Base-by-base conservation (phyloP, 1,284 basidiomycete genomes). In the Cutaneotrichosporon arboriforme region DNA sequence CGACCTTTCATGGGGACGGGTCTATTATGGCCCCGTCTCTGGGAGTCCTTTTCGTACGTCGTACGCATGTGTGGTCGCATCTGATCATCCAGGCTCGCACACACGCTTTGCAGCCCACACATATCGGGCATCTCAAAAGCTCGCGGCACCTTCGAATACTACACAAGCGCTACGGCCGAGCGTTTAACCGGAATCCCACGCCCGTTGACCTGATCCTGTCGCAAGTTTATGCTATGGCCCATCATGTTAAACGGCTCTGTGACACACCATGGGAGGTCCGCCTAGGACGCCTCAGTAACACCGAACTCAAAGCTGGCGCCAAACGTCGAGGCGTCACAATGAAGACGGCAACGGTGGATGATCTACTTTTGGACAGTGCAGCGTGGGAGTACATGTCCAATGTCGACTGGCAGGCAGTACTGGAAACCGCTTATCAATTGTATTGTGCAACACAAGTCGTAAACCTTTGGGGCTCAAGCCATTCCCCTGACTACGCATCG, bases 361-460 rank as follows among this genome's bases (percentile, higher is more conserved):
- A 60, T 50, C 51, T 55, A n/a, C 21, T 42, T 8, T 52, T 60
- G 37, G 51, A 52, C 21, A 15, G 39, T 7, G 45, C 37, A 3
- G 36, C 37, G 3, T 60, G 58, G 58, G 21, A 33, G 1, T 54
- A 47, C 38, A 49, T 60, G 21, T n/a, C 38, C 12, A 33, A 14
- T 12, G 44, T 60, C 13, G 46, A 63, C 18, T 69, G 65, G 64
- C 46, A 55, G 18, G 22, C 52, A n/a, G 58, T 58, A 0, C 40
- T 71, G 8, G 54, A 55, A 4, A 46, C 51, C 14, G 62, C 60
- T 0, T 62, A 60, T 46, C 47, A 61, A 4, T 55, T 71, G 5
- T 68, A 61, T 38, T 58, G 59, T 15, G 62, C 67, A n/a, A 62
- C 64, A 36, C 56, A 65, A 46, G 62, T 61, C 8, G 61, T 67